Evolutionary conservation across 176 grass and related monocot genomes (phyloP).

Genomic region (Carex kokanica): DNA sequence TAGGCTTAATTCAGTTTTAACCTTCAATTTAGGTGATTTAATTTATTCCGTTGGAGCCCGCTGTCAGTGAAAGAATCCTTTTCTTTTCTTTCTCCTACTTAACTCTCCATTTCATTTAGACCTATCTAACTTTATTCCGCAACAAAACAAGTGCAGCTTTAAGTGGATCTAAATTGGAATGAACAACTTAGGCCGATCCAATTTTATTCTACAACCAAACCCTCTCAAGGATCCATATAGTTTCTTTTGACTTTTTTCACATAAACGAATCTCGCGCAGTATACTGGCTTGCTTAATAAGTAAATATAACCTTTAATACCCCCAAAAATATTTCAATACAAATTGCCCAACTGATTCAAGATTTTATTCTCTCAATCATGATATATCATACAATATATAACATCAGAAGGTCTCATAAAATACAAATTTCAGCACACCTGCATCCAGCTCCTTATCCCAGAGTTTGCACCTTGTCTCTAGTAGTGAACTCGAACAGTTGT

Average conservation of each 20-base stretch:
- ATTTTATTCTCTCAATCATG: slow-evolving; percentile 12
- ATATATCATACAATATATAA: background rate
- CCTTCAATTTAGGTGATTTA: too few species aligned
- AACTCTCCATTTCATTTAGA: too few species aligned
- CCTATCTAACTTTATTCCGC: too few species aligned
- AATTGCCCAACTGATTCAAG: background rate
- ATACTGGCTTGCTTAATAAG: too few species aligned
- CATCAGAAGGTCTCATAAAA: background rate
- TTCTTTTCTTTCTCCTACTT: too few species aligned
- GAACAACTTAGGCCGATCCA: too few species aligned
- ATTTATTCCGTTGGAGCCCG: too few species aligned
- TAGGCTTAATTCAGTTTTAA: too few species aligned
- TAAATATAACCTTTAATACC: background rate
- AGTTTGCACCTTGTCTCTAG: slow-evolving; percentile 5
- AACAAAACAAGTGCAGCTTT: too few species aligned
- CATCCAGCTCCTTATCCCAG: background rate
- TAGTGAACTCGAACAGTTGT: slow-evolving; percentile 31
- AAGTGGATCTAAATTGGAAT: too few species aligned
- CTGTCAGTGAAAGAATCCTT: too few species aligned
- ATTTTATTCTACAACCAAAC: too few species aligned
- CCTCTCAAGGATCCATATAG: background rate
- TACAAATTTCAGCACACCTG: background rate
- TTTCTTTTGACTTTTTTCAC: background rate
- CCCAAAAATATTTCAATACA: background rate
- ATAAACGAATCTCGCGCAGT: background rate